phyloP scores from a whole-genome alignment of 1,284 basidiomycete species.

The Moesziomyces parantarcticus region DNA sequence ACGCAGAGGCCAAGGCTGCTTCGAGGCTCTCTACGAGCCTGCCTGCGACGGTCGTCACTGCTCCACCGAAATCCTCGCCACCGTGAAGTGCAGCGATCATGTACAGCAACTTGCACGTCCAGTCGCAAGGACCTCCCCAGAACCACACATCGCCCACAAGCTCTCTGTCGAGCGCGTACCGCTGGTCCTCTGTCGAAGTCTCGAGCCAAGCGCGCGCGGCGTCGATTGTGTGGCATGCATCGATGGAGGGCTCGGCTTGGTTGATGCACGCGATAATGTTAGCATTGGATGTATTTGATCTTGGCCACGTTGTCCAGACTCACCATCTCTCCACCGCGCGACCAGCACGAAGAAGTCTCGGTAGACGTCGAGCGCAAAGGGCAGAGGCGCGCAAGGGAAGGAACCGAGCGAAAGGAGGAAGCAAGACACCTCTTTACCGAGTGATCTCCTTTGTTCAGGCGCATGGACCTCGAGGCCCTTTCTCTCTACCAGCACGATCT shows the following conservation, averaged over 20 bases:
- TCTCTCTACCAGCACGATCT: conserved; percentile 15
- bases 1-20: background rate
- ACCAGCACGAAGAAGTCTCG: conserved; percentile 29
- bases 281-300: background rate
- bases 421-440: conserved; percentile 9
- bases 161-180: conserved; percentile 3
- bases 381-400: conserved; percentile 16
- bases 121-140: conserved; percentile 7
- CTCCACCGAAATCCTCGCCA: background rate
- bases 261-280: too few species aligned
- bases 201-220: conserved; percentile 17
- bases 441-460: background rate
- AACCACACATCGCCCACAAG: background rate
- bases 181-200: conserved; percentile 3
- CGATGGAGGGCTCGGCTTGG: conserved; percentile 10
- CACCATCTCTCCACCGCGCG: conserved; percentile 17
- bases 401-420: conserved; percentile 19
- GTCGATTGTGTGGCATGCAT: conserved; percentile 32
- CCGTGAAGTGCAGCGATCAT: background rate
- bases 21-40: conserved; percentile 13
- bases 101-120: conserved; percentile 9
- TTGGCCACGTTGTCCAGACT: background rate
- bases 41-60: background rate
- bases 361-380: conserved; percentile 11
- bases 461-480: too few species aligned